phyloP scores from a whole-genome alignment of 805 yeast genomes.

The Ogataea minuta region DNA sequence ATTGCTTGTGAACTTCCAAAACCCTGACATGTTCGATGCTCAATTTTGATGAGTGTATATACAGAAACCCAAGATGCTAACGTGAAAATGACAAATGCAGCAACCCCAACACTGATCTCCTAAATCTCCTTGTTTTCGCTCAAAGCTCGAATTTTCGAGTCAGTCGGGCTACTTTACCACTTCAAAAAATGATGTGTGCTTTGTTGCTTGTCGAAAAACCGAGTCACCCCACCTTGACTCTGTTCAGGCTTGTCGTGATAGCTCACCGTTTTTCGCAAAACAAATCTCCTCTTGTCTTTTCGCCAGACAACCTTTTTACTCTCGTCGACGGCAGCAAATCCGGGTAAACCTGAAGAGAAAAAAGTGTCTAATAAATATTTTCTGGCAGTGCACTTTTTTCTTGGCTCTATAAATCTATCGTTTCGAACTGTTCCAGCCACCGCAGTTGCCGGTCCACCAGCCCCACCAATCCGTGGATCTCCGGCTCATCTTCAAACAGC shows the following conservation, averaged over 20 bases:
- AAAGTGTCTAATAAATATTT: neutral
- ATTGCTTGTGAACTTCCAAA: slow-evolving; percentile 45
- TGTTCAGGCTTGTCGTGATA: slow-evolving; percentile 13
- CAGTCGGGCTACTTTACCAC: slow-evolving; percentile 1
- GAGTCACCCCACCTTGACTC: slow-evolving; percentile 12
- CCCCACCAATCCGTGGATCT: slow-evolving; percentile 18
- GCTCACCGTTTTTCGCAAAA: slow-evolving; percentile 7
- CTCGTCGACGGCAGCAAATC: slow-evolving; percentile 10
- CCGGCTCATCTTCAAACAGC: slow-evolving; percentile 31
- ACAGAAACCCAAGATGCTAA: slow-evolving; percentile 7
- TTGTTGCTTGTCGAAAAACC: slow-evolving; percentile 3
- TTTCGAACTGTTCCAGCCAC: slow-evolving; percentile 33
- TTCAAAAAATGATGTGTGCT: slow-evolving; percentile 1
- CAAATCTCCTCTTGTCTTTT: slow-evolving; percentile 15
- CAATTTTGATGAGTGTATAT: slow-evolving; percentile 1
- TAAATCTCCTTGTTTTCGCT: neutral
- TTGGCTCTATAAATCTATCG: slow-evolving; percentile 4
- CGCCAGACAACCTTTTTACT: slow-evolving; percentile 16
- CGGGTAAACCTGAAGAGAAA: slow-evolving; percentile 13
- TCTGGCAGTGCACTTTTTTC: slow-evolving; percentile 8
- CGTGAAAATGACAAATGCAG: slow-evolving; percentile 9
- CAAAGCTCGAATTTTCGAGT: too few relatives aligned
- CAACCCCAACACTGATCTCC: slow-evolving; percentile 6
- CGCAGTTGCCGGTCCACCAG: slow-evolving; percentile 29
- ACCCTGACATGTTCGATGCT: slow-evolving; percentile 32